Evolutionary conservation across 345 rosid genomes (phyloP).

Genomic region (Moringa oleifera): DNA sequence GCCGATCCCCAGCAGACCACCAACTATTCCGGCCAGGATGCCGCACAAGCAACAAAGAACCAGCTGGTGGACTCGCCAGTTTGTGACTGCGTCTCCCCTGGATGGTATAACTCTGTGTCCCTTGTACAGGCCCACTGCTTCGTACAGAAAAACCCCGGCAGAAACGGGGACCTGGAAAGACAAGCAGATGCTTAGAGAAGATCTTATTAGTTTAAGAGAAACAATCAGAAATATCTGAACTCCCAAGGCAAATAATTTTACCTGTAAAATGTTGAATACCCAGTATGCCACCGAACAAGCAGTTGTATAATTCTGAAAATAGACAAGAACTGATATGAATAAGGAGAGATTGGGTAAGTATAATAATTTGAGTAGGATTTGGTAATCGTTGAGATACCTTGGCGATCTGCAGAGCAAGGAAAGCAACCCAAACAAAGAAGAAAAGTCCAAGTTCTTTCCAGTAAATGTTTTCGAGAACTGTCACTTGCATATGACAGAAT

Average conservation of each 20-base stretch:
- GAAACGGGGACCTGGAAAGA: constrained; percentile 58
- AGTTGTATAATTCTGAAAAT: constrained; percentile 38
- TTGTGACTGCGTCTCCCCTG: constrained; percentile 43
- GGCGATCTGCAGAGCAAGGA: constrained; percentile 56
- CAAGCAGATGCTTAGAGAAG: neutral
- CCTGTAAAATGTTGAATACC: constrained; percentile 65
- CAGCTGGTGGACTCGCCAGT: constrained; percentile 39
- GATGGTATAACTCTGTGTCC: constrained; percentile 61
- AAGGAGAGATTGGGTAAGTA: neutral
- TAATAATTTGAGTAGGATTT: too few species aligned
- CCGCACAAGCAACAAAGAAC: constrained; percentile 50
- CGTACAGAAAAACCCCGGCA: constrained; percentile 51
- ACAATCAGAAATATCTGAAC: too few species aligned
- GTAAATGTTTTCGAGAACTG: constrained; percentile 52
- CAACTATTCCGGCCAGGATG: constrained; percentile 64
- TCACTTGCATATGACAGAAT: constrained; percentile 49
- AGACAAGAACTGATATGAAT: too few species aligned
- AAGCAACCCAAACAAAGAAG: constrained; percentile 66
- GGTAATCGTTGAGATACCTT: too few species aligned
- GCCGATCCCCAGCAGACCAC: constrained; percentile 75
- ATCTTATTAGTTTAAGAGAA: too few species aligned
- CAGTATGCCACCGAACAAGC: constrained; percentile 60
- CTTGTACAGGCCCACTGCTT: constrained; percentile 59
- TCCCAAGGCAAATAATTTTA: too few species aligned
- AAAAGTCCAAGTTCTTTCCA: constrained; percentile 90